Percentiles rank a stretch among this genome's conserved stretches.
These are phyloP conservation scores for Penicillium sp. DNA, from an alignment of 2,329 filamentous ascomycete genomes.

Conservation along the genomic window DNA sequence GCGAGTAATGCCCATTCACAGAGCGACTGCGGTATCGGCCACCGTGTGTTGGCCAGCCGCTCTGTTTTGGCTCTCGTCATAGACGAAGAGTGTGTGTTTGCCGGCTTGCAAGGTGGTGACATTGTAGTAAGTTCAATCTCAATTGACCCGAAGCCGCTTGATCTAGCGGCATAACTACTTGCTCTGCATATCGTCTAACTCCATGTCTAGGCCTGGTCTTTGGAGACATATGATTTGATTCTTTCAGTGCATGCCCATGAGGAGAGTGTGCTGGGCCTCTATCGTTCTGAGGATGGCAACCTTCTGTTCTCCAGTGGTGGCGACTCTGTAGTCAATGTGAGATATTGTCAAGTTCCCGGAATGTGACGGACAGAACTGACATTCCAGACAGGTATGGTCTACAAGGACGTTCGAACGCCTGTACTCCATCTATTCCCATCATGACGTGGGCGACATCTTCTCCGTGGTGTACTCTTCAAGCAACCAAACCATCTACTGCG, in stretches of 20 bases:
- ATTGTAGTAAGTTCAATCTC: conserved; percentile 63
- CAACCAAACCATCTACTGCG: conserved; percentile 82
- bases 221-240: conserved; percentile 82
- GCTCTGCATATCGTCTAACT: not conserved
- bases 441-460: conserved; percentile 95
- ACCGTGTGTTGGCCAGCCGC: conserved; percentile 45
- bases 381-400: conserved; percentile 68
- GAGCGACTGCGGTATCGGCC: conserved; percentile 43
- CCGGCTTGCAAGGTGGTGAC: conserved; percentile 90
- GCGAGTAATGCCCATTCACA: conserved; percentile 23
- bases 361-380: conserved; percentile 14
- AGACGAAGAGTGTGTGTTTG: conserved; percentile 79
- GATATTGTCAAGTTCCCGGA: conserved; percentile 14
- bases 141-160: not conserved
- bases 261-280: conserved; percentile 84
- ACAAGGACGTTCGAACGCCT: conserved; percentile 73
- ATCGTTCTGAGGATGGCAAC: conserved; percentile 71
- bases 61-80: conserved; percentile 73
- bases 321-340: conserved; percentile 85
- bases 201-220: conserved; percentile 69
- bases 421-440: conserved; percentile 88
- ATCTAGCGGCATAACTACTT: too few relatives aligned
- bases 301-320: conserved; percentile 90
- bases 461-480: conserved; percentile 84
- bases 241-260: conserved; percentile 83